Evolutionary conservation across 176 grass and related monocot species (phyloP).

Genomic region (Avena sativa): DNA sequence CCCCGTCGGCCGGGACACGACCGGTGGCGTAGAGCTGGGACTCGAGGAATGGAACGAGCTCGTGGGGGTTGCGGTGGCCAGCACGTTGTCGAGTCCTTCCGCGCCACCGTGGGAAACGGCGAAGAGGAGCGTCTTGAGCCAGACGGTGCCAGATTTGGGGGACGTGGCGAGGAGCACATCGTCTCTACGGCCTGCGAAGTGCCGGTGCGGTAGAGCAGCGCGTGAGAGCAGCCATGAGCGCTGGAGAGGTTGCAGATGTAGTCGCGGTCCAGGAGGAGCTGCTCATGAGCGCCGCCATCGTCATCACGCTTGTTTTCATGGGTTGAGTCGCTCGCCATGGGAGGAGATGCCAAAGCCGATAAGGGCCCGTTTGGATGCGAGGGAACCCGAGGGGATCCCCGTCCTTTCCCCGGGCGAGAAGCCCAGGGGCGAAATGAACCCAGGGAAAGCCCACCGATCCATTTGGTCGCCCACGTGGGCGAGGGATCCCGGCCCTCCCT

Average conservation of each 20-base stretch:
- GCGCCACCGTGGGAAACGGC: constrained; percentile 28
- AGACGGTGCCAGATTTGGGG: constrained; percentile 34
- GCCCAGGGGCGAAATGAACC: too few relatives aligned
- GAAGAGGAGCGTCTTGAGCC: constrained; percentile 31
- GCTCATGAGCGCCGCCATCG: too few relatives aligned
- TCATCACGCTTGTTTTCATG: too few relatives aligned
- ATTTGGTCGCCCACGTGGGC: too few relatives aligned
- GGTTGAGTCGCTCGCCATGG: too few relatives aligned
- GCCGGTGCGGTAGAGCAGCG: background rate
- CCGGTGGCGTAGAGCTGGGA: constrained; percentile 36
- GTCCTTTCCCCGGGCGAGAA: too few relatives aligned
- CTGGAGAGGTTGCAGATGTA: background rate
- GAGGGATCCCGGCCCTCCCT: too few relatives aligned
- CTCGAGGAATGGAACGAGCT: constrained; percentile 22
- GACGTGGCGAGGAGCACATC: background rate
- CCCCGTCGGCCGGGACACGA: background rate
- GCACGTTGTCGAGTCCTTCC: constrained; percentile 3
- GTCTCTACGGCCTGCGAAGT: constrained; percentile 21
- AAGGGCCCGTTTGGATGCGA: too few relatives aligned
- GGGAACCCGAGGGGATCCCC: too few relatives aligned
- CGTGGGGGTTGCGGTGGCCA: background rate
- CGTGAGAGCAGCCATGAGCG: background rate
- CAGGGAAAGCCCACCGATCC: too few relatives aligned
- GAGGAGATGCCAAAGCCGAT: too few relatives aligned
- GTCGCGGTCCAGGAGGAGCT: too few relatives aligned